Evolutionary conservation across 306 rosid species (phyloP), one percentile per base, ranked within the genome.

Genomic region (Citrullus mucosospermus): DNA sequence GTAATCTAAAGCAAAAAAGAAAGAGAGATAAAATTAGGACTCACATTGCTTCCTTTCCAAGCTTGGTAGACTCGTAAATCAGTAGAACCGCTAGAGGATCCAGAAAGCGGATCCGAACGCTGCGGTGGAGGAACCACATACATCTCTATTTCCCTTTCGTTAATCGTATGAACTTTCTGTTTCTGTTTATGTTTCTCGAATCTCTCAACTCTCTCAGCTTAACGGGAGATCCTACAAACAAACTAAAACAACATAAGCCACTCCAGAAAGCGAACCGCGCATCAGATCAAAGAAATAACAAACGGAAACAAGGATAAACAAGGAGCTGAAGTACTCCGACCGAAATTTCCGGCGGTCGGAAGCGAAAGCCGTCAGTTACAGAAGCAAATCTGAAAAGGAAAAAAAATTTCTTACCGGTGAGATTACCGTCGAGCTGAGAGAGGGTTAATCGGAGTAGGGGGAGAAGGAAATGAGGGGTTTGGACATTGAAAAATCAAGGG

Each of bases 21-120:
- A 36, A 41, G 38, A 55, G 55, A 22, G 74, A 6, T 1, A 4
- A 16, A 71, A 48, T 43, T 2, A 11, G 62, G 78, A 80, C 92
- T 83, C 58, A 95, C 99, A 92, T 95, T 95, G 84, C 96, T 95
- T 60, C 99, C 99, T 81, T 92, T 92, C 99, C 99, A 95, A 14
- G 88, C 83, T 84, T 95, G 96, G 80, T 86, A 95, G 75, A 91
- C 97, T 82, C 85, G 91, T 48, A 86, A 86, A 87, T 93, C 97
- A 63, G 74, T 75, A 84, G 87, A 71, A 51, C 81, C 85, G 68
- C 66, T 77, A 30, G 83, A 68, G 80, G 96, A 89, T 93, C 93
- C 93, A 78, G 92, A 81, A 38, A 78, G 91, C 85, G 80, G 89
- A 91, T 91, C 97, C 74, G 97, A 86, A 66, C 90, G 90, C 82